Evolutionary conservation across 495 filamentous ascomycete species (phyloP), one percentile per base, ranked within the genome.

Genomic region (Penicillium parvum): DNA sequence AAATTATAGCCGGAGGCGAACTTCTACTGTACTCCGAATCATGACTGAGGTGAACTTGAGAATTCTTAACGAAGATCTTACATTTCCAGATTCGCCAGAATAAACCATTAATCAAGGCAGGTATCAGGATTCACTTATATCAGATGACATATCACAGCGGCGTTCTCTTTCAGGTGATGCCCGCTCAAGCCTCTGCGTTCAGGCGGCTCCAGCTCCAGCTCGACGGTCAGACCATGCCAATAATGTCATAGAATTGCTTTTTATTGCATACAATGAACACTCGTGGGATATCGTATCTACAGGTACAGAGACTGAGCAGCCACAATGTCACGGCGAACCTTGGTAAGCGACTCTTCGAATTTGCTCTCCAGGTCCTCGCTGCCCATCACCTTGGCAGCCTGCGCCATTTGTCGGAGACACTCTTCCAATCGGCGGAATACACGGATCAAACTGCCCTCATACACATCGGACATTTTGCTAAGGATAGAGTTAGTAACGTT

Each of bases 381-480:
- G 40, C 92, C 92, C 94, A 98, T 98, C 39, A 95, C 90, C 67
- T 95, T 96, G 49, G 85, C 79, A 28, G 88, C 92, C 67, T 96
- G 85, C n/a, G 85, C 91, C 79, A 97, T 95, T 65, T 98, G 92
- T 49, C 94, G 78, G n/a, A 98, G 71, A 37, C 95, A 76, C 69
- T 98, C 92, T 66, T 98, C 94, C 25, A 98, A 70, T 15, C 94
- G 85, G 35, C 92, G 83, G 78, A 98, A 97, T 35, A 96, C 81
- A 22, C 92, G 87, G 57, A 98, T 97, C 50, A 98, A 72, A 43
- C 84, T 95, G 32, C 92, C 92, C 62, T 98, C 92, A 64, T 96
- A 98, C 26, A 91, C 86, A 60, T 96, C 90, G 20, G 92, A 95
- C 91, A 96, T 96, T 83, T 90, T 90, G 65, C 90, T 95, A 38